phyloP scores from a whole-genome alignment of 208 protist genomes.

The Herpetomonas samuelpessoai region DNA sequence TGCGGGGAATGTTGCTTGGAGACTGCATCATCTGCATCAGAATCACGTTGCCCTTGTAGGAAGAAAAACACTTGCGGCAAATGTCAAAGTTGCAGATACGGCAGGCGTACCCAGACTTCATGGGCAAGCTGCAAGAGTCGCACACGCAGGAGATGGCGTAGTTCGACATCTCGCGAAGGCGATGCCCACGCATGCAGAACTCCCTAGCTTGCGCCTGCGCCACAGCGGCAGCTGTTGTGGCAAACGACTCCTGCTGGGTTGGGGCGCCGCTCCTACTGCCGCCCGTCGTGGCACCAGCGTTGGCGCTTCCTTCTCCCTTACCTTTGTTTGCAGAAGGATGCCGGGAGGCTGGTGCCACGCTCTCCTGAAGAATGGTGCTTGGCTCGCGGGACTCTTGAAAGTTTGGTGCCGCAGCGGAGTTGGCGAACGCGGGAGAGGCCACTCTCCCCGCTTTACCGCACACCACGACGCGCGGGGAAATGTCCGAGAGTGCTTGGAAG shows the following conservation, averaged over 20 bases:
- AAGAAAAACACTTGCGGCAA: conserved; percentile 39
- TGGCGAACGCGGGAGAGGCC: background rate
- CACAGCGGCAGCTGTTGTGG: no score
- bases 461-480: conserved; percentile 54
- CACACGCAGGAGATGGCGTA: conserved; percentile 21
- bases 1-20: conserved; percentile 5
- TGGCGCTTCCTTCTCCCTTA: background rate
- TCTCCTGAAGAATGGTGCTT: background rate
- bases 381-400: background rate
- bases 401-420: background rate
- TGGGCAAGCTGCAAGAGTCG: conserved; percentile 30
- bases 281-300: background rate
- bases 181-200: conserved; percentile 62
- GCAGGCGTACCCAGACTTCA: conserved; percentile 41
- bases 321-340: background rate
- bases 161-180: conserved; percentile 18
- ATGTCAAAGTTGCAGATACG: conserved; percentile 54
- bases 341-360: background rate
- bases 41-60: conserved; percentile 38
- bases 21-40: conserved; percentile 15
- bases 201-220: conserved; percentile 21
- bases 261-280: background rate
- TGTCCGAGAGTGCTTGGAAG: conserved; percentile 28
- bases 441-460: conserved; percentile 22
- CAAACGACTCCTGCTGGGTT: conserved; percentile 3